Base-by-base conservation (phyloP, 805 yeast genomes). In the Yarrowia osloensis region DNA sequence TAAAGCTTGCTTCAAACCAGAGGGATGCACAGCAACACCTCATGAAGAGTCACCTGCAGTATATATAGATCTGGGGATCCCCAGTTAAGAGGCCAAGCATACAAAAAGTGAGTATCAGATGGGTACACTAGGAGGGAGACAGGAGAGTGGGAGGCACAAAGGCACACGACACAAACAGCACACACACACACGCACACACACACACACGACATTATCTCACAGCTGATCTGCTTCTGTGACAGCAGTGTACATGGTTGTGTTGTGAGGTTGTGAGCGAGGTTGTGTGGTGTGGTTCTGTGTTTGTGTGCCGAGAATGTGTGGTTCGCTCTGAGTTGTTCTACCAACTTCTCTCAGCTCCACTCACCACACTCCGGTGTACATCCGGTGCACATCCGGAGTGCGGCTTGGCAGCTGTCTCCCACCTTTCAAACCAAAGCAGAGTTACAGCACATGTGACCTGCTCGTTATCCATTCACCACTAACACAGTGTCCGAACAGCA, bases 401-500 rank as follows among this genome's bases (percentile, higher is more conserved):
- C 24, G 22, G 44, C 19, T 19, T n/a, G 9, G 11, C 26, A 4
- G 5, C 8, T 21, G 49, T 22, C 49, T 5, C 26, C 33, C 26
- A n/a, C n/a, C n/a, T n/a, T n/a, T n/a, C n/a, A n/a, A n/a, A n/a
- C n/a, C n/a, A n/a, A n/a, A n/a, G n/a, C n/a, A n/a, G n/a, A n/a
- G n/a, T n/a, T n/a, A n/a, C n/a, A n/a, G n/a, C n/a, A n/a, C n/a
- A n/a, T n/a, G n/a, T n/a, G n/a, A n/a, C n/a, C n/a, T n/a, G n/a
- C 13, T 11, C 49, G 17, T 9, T 31, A n/a, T 31, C 35, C 13
- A 4, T 13, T 22, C 8, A 2, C 5, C 28, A 19, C 63, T 57
- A 57, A 57, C 49, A 3, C 63, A 61, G 66, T 61, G 66, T 61
- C 81, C 70, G 95, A 89, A 79, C 90, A 89, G 74, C 77, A 76